These are phyloP conservation scores for Rhododendron simsii DNA, from an alignment of 148 eudicot species.

Conservation along the genomic window DNA sequence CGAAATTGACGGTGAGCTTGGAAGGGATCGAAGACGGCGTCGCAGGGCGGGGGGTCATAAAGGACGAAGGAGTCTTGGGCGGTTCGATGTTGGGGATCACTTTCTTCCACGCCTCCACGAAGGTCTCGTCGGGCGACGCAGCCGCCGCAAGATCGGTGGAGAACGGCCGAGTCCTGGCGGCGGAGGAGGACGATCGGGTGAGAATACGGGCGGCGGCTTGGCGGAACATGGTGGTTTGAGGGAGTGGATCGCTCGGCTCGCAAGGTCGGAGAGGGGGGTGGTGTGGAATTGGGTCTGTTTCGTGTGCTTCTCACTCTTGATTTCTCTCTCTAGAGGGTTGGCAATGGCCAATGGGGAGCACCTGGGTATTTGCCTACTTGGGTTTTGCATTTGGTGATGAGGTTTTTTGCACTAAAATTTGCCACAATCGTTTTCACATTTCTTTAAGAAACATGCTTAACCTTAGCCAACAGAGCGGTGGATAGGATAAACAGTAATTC, in stretches of 20 bases:
- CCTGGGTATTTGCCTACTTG: too few species aligned
- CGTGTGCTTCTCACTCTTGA: too few species aligned
- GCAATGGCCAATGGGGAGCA: too few species aligned
- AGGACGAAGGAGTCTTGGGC: conserved; percentile 47
- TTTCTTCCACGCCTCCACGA: conserved; percentile 52
- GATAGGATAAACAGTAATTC: too few species aligned
- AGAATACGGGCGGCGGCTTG: conserved; percentile 23
- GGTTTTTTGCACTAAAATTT: too few species aligned
- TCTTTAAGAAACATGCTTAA: too few species aligned
- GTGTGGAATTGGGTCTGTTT: conserved; percentile 21
- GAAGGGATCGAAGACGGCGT: conserved; percentile 45
- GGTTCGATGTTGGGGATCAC: conserved; percentile 48
- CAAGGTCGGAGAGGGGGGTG: conserved; percentile 8
- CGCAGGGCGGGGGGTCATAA: conserved; percentile 35
- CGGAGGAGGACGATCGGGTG: conserved; percentile 14
- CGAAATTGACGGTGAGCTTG: conserved; percentile 49
- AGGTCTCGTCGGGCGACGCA: conserved; percentile 19
- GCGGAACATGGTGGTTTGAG: conserved; percentile 36
- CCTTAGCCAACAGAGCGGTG: too few species aligned
- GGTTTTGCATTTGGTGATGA: too few species aligned
- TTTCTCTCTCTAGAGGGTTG: too few species aligned
- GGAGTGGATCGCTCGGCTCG: conserved; percentile 32
- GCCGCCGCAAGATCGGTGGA: conserved; percentile 31
- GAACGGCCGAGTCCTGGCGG: conserved; percentile 31
- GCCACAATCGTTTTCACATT: too few species aligned